These are phyloP conservation scores for Saxophila tyrrhenica DNA, from an alignment of 495 filamentous ascomycete genomes.

Conservation along the genomic window DNA sequence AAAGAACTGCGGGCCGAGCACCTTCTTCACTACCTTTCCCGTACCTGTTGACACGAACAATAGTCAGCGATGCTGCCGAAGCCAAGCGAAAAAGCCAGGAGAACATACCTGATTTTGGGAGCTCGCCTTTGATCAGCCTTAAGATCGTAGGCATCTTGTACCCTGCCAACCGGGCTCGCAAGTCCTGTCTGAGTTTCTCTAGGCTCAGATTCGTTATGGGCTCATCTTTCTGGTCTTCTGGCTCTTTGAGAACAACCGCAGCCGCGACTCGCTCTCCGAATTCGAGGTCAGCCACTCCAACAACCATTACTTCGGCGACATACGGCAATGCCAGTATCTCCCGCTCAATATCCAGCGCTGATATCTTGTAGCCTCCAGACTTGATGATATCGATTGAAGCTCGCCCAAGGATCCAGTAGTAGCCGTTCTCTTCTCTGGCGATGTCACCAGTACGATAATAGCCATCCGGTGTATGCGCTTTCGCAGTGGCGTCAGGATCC, in stretches of 20 bases:
- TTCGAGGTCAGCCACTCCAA: slow-evolving; percentile 36
- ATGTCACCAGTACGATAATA: slow-evolving; percentile 42
- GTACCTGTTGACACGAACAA: slow-evolving; percentile 22
- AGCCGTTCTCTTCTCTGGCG: slow-evolving; percentile 31
- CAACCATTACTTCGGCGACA: slow-evolving; percentile 36
- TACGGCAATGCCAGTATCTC: slow-evolving; percentile 32
- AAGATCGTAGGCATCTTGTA: slow-evolving; percentile 42
- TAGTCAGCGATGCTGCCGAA: no score
- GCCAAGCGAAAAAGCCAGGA: neutral
- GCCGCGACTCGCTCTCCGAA: slow-evolving; percentile 43
- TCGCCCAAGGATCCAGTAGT: slow-evolving; percentile 40
- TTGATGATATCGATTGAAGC: slow-evolving; percentile 39
- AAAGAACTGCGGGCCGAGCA: slow-evolving; percentile 37
- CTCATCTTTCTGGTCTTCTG: slow-evolving; percentile 11
- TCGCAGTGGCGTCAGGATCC: slow-evolving; percentile 30
- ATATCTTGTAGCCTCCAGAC: slow-evolving; percentile 38
- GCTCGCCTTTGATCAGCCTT: slow-evolving; percentile 33
- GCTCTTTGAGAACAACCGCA: slow-evolving; percentile 30
- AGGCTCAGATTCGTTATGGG: slow-evolving; percentile 26
- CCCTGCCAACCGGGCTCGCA: slow-evolving; percentile 31
- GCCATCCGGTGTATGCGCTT: slow-evolving; percentile 33
- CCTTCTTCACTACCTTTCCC: slow-evolving; percentile 42
- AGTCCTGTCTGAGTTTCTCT: slow-evolving; percentile 30
- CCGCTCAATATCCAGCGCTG: slow-evolving; percentile 36
- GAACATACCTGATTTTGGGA: slow-evolving; percentile 33